phyloP scores from a whole-genome alignment of 1,284 basidiomycete species.

The Ustilago lituana region DNA sequence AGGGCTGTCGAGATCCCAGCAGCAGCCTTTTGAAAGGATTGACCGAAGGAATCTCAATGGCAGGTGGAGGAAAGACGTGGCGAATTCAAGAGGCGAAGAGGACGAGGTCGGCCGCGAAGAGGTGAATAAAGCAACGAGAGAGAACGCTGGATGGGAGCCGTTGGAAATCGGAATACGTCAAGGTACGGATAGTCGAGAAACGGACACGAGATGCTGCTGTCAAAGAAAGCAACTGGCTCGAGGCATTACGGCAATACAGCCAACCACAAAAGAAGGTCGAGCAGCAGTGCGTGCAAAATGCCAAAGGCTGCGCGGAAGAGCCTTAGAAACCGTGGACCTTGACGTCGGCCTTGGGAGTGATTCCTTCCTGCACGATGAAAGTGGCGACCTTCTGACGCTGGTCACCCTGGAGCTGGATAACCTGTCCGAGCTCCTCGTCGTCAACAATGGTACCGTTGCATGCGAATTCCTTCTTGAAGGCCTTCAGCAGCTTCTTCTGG shows the following conservation, averaged over 20 bases:
- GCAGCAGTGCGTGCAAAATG: neutral
- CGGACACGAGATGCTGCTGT: slow-evolving; percentile 14
- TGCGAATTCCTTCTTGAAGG: slow-evolving; percentile 99
- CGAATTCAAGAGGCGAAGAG: no score
- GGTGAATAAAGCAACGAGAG: no score
- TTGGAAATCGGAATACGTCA: no score
- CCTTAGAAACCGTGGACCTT: slow-evolving; percentile 67
- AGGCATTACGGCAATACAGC: slow-evolving; percentile 24
- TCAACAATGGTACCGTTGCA: slow-evolving; percentile 98
- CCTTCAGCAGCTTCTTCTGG: slow-evolving; percentile 96
- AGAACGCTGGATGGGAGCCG: no score
- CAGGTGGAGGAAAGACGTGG: no score
- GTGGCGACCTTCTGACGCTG: slow-evolving; percentile 86
- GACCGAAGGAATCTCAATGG: no score
- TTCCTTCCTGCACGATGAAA: slow-evolving; percentile 65
- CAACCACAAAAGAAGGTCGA: neutral
- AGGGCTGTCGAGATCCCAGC: neutral
- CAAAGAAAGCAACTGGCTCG: slow-evolving; percentile 14
- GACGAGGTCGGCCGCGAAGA: no score
- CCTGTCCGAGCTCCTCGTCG: slow-evolving; percentile 94
- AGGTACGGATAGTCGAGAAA: neutral
- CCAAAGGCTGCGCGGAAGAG: neutral
- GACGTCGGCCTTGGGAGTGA: slow-evolving; percentile 63
- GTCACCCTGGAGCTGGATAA: slow-evolving; percentile 99
- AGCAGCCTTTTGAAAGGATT: no score